Evolutionary conservation across 306 rosid species (phyloP), one percentile per base, ranked within the genome.

Genomic region (Echinosophora koreensis): DNA sequence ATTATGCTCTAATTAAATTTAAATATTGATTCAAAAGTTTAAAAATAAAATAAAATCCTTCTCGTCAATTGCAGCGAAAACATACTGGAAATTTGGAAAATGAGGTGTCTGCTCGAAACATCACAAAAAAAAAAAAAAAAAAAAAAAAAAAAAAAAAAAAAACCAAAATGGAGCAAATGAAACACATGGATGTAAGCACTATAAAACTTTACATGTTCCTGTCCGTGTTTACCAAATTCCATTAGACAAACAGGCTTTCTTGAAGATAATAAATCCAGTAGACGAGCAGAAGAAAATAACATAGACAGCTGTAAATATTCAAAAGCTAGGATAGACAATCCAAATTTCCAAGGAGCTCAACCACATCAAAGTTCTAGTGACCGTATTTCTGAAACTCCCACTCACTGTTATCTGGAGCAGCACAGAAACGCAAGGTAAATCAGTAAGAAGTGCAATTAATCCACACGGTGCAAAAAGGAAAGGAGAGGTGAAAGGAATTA

Each of bases 321-420:
- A 74, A 47, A 70, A 64, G 52, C 28, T 56, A n/a, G 71, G 84
- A 78, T 63, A 44, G 17, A 30, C 11, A 9, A 41, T 16, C 61
- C 81, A 55, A 30, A 70, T 73, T 15, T 63, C 76, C 69, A 55
- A 7, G 70, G 63, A 62, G 58, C 59, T 64, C 77, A 44, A 50
- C 65, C 71, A 27, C 49, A 17, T n/a, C 61, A 65, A 47, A 54
- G 76, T 63, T 79, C 88, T 89, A 94, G 91, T 94, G 98, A 39
- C 97, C 98, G 9, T 92, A 92, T 87, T 92, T 94, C 84, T 94
- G 97, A 83, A 94, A 94, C 85, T 94, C 97, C 98, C 97, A 92
- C 77, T 94, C 94, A 56, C 97, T 90, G 86, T 94, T 92, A 80
- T 94, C 97, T 92, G 94, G 65, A 39, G 27, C 50, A 41, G 49